phyloP scores from a whole-genome alignment of 208 protist genomes.

The Acanthamoeba culbertsoni region DNA sequence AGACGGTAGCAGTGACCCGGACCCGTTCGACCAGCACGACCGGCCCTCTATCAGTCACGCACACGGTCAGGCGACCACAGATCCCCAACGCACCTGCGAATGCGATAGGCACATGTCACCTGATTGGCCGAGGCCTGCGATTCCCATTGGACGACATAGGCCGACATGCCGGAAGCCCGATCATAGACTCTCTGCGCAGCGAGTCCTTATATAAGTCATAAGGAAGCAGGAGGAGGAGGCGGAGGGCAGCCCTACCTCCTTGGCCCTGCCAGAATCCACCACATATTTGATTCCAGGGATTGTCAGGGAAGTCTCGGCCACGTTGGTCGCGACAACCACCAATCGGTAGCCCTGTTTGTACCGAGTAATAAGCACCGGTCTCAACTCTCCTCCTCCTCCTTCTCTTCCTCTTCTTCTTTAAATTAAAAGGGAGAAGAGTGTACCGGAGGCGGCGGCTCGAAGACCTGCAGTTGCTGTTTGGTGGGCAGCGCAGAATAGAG shows the following conservation, averaged over 20 bases:
- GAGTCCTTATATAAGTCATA: too few relatives aligned
- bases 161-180: slow-evolving; percentile 69
- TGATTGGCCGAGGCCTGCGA: slow-evolving; percentile 85
- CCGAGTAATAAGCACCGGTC: slow-evolving; percentile 86
- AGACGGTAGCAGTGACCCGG: slow-evolving; percentile 90
- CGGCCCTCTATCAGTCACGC: slow-evolving; percentile 80
- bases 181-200: slow-evolving; percentile 70
- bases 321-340: slow-evolving; percentile 99
- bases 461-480: slow-evolving; percentile 77
- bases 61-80: not conserved
- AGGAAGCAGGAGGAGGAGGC: too few relatives aligned
- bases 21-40: slow-evolving; percentile 87
- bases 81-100: not conserved
- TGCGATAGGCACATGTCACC: slow-evolving; percentile 76
- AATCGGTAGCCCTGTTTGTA: slow-evolving; percentile 84
- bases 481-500: slow-evolving; percentile 95
- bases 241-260: slow-evolving; percentile 58
- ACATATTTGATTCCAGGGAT: slow-evolving; percentile 97
- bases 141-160: slow-evolving; percentile 83
- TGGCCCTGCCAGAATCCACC: slow-evolving; percentile 85
- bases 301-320: slow-evolving; percentile 99
- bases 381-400: too few relatives aligned
- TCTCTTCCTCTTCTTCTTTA: too few relatives aligned
- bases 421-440: not conserved
- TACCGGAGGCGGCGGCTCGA: slow-evolving; percentile 57